Evolutionary conservation across 495 filamentous ascomycete genomes (phyloP).

Genomic region (Astrothelium subdiscretum): DNA sequence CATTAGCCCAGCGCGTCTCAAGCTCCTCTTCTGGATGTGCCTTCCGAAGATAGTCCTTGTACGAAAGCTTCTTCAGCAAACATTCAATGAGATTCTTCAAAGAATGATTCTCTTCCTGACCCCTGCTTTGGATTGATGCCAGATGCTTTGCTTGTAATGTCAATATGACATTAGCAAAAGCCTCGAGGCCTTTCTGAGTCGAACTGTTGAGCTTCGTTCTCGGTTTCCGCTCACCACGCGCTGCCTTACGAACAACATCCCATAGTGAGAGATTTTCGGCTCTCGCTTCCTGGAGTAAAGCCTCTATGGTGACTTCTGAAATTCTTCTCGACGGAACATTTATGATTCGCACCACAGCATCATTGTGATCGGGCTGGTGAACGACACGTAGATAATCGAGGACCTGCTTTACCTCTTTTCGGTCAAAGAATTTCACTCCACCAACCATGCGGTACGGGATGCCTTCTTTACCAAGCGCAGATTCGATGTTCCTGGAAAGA

Average conservation of each 20-base stretch:
- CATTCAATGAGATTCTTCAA: conserved; percentile 63
- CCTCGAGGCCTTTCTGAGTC: conserved; percentile 52
- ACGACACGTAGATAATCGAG: conserved; percentile 84
- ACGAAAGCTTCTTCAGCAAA: conserved; percentile 60
- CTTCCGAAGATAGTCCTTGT: conserved; percentile 59
- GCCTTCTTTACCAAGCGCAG: conserved; percentile 70
- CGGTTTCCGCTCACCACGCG: conserved; percentile 54
- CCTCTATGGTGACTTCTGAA: conserved; percentile 68
- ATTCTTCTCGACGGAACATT: conserved; percentile 75
- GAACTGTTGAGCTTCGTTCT: conserved; percentile 57
- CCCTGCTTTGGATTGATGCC: conserved; percentile 29
- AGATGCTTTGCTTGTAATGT: conserved; percentile 47
- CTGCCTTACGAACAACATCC: conserved; percentile 55
- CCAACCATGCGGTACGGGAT: conserved; percentile 93
- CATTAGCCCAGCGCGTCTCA: conserved; percentile 79
- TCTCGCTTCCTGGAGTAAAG: conserved; percentile 61
- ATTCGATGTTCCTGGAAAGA: conserved; percentile 76
- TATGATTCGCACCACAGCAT: conserved; percentile 73
- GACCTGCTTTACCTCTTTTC: conserved; percentile 77
- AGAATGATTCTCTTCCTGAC: conserved; percentile 27
- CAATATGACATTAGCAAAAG: conserved; percentile 51
- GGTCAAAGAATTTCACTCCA: conserved; percentile 84
- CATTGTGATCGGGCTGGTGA: conserved; percentile 77
- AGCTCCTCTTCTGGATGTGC: conserved; percentile 59
- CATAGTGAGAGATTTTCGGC: conserved; percentile 57